Conservation (phyloP, 208 protist genomes). For the Acanthamoeba royreba region DNA sequence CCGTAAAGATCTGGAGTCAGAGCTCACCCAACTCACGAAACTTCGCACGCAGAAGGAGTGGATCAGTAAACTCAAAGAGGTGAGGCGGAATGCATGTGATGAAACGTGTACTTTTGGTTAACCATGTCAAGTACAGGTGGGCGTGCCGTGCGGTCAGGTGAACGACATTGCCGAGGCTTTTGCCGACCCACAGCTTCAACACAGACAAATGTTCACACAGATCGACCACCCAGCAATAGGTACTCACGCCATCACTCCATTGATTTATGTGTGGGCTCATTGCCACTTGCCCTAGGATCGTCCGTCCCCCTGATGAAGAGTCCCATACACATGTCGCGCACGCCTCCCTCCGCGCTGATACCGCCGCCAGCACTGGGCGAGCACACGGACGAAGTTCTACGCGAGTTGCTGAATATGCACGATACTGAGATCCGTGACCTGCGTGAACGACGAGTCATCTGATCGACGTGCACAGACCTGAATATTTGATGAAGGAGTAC, state of each 20-base stretch:
- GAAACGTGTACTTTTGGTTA: too few species aligned
- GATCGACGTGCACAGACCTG: too few species aligned
- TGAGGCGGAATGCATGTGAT: too few species aligned
- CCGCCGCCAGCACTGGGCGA: slow-evolving; percentile 54
- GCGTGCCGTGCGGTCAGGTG: not conserved
- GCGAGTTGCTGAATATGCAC: not conserved
- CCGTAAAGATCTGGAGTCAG: not conserved
- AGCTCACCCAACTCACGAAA: not conserved
- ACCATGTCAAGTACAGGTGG: too few species aligned
- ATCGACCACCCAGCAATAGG: not conserved
- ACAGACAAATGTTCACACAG: not conserved
- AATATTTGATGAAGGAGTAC: too few species aligned
- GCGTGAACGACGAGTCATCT: not conserved
- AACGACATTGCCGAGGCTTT: not conserved
- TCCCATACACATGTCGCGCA: not conserved
- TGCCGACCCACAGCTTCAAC: not conserved
- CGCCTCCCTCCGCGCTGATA: not conserved
- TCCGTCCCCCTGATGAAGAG: not conserved
- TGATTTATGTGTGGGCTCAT: not conserved
- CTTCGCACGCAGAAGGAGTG: not conserved
- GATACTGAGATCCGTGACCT: not conserved
- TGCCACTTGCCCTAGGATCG: too few species aligned
- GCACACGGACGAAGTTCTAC: slow-evolving; percentile 42
- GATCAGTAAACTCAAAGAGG: not conserved
- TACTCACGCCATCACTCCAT: not conserved